Base-by-base conservation (phyloP, 108 stramenopile species). In the Fragilariopsis cylindrus region DNA sequence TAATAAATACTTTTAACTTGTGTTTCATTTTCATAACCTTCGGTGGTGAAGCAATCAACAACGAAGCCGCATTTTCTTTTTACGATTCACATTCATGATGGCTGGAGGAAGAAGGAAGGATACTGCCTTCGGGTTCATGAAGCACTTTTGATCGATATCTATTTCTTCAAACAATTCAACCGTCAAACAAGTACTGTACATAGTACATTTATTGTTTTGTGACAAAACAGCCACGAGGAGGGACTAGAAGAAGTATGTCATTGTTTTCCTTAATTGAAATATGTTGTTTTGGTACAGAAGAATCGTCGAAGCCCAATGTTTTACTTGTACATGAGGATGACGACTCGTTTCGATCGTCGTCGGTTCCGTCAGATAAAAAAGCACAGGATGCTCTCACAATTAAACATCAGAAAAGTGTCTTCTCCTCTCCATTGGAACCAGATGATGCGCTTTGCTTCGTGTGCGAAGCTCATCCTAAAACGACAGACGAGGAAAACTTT, bases 401-500 rank as follows among this genome's bases (percentile, higher is more conserved):
- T 0, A 63, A 63, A 11, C 62, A 63, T 30, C 52, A 53, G 52
- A 18, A 63, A 39, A 63, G 55, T 39, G 19, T 19, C 18, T 63
- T 63, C 39, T 63, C 62, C 30, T 18, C 62, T 42, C 62, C 16
- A 63, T 42, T 63, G 62, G 62, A 63, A 19, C 30, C 40, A 13
- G 62, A 63, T 5, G 40, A 63, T 42, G 15, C 15, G 4, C 4
- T 4, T 11, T 39, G 39, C 6, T 63, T 63, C 19, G 7, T 39
- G 62, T 39, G 6, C 42, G 16, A 63, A 42, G 39, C 15, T 15
- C 62, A 63, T 11, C 42, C 62, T 8, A 91, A 91, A 65, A 72
- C 81, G 1, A 74, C 78, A 9, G 76, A 71, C 4, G 88, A 85
- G 21, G 71, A 79, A 4, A 69, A 84, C 55, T 89, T 89, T 75